Evolutionary conservation across 805 yeast genomes (phyloP), one percentile per base, ranked within the genome.

Genomic region (Pichia membranifaciens): DNA sequence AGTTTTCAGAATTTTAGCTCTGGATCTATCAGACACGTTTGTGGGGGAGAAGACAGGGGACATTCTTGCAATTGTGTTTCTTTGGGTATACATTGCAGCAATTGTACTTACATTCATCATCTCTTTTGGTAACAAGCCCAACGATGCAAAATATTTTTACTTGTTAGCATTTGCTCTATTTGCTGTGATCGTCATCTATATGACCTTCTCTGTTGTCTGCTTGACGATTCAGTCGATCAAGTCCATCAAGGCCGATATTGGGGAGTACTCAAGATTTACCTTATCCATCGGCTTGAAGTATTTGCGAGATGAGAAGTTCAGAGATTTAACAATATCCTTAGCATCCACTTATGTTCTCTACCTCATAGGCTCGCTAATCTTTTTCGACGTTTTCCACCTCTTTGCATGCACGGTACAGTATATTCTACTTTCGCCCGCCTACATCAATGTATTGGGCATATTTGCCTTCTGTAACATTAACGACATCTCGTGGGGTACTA

Each of bases 401-500:
- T 62, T 88, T 56, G 87, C 96, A 0, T 84, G 95, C 46, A 85
- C 88, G 56, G 53, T 79, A 20, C 98, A 88, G 66, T 90, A 91
- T 61, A 64, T 90, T 47, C 66, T 90, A 53, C 66, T 90, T 44
- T 81, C 89, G 52, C 98, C 98, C 2, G 80, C 95, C 0, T 93
- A 90, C 64, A 82, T 89, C 66, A 90, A 91, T 59, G 91, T 90
- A 45, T 72, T 91, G 61, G 89, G 88, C 65, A 91, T 91, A 51
- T 91, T 91, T 67, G 96, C 98, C 2, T 90, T 91, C 64, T 90
- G 97, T 71, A 91, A 91, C 66, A 84, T 91, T 51, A 96, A 91
- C 65, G 99, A 91, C 70, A 82, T 91, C 41, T 86, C 96, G 6
- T 91, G 98, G 98, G 98, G 97, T 66, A 91, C 96, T 3, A 87